A percentile compares a stretch with the other conserved stretches of the same genome.
These are phyloP conservation scores for Aureobasidium zeae DNA, from an alignment of 2,329 filamentous ascomycete species.

Conservation along the genomic window DNA sequence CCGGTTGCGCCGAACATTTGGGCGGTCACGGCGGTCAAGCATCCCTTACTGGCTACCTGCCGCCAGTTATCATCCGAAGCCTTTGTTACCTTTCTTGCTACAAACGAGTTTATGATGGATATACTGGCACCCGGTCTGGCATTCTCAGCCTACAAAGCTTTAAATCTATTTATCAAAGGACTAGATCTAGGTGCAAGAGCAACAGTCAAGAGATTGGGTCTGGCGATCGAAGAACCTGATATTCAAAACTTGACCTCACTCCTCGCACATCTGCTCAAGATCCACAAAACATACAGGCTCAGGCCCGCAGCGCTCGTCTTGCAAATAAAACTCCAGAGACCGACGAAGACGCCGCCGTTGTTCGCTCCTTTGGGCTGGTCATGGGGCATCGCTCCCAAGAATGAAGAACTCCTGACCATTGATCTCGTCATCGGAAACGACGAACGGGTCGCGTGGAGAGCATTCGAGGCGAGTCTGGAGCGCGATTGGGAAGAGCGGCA, in stretches of 20 bases:
- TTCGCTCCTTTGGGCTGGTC: background rate
- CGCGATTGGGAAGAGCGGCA: background rate
- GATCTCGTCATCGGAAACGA: background rate
- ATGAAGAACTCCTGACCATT: background rate
- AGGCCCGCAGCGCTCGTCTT: background rate
- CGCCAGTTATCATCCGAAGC: conserved; percentile 1
- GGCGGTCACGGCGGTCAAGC: conserved; percentile 1
- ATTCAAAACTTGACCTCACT: background rate
- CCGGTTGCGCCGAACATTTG: background rate
- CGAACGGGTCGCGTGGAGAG: background rate
- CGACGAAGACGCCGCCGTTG: background rate
- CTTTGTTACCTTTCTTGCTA: background rate
- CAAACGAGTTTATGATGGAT: conserved; percentile 5
- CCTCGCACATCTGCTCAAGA: background rate
- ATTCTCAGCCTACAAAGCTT: background rate
- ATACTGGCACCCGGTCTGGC: background rate
- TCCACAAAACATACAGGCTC: background rate
- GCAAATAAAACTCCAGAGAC: background rate
- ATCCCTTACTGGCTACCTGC: background rate
- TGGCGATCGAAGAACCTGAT: conserved; percentile 4
- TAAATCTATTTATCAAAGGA: conserved; percentile 1
- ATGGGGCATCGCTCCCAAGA: conserved; percentile 3
- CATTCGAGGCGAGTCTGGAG: background rate
- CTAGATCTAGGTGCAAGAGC: too few species aligned
- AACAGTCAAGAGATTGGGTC: background rate